These are phyloP conservation scores for Caloboletus firmus DNA, from an alignment of 1,284 basidiomycete species.

Conservation along the genomic window DNA sequence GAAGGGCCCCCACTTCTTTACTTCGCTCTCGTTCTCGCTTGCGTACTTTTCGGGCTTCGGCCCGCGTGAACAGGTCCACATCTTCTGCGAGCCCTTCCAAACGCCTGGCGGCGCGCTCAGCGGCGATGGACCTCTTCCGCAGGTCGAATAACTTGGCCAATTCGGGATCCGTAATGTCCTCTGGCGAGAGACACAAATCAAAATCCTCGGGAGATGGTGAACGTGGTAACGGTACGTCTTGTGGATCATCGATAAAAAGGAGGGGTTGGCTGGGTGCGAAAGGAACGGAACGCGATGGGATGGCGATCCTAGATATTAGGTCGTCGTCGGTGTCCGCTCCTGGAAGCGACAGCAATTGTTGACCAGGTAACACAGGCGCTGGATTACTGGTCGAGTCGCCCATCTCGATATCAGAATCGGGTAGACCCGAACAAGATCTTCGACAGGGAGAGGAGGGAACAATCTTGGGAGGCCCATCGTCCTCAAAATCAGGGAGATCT, in stretches of 20 bases:
- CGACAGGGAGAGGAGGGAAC: slow-evolving; percentile 38
- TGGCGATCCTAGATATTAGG: slow-evolving; percentile 29
- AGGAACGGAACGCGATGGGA: slow-evolving; percentile 15
- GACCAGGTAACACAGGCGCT: slow-evolving; percentile 17
- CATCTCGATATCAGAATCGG: slow-evolving; percentile 33
- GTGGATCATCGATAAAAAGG: slow-evolving; percentile 43
- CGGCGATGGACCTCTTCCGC: slow-evolving; percentile 39
- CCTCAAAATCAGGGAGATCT: slow-evolving; percentile 35
- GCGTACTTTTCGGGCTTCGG: slow-evolving; percentile 45
- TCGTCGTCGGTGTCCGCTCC: slow-evolving; percentile 41
- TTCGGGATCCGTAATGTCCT: slow-evolving; percentile 43
- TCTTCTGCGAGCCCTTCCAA: slow-evolving; percentile 38
- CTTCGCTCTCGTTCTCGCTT: slow-evolving; percentile 53
- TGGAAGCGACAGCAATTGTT: slow-evolving; percentile 36
- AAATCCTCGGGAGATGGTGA: slow-evolving; percentile 49
- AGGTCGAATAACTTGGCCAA: slow-evolving; percentile 40
- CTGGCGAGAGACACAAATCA: slow-evolving; percentile 38
- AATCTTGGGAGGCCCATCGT: slow-evolving; percentile 25
- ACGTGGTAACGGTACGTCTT: slow-evolving; percentile 40
- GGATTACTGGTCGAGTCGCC: slow-evolving; percentile 11
- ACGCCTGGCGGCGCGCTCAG: slow-evolving; percentile 42
- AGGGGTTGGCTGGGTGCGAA: slow-evolving; percentile 26
- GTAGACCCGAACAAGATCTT: slow-evolving; percentile 31
- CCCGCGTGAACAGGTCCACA: slow-evolving; percentile 42
- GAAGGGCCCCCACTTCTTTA: slow-evolving; percentile 50